A percentile compares a stretch with the other conserved stretches of the same genome.
phyloP scores from a whole-genome alignment of 192 early-diverging fungal species.

The Chytriomyces sp. region DNA sequence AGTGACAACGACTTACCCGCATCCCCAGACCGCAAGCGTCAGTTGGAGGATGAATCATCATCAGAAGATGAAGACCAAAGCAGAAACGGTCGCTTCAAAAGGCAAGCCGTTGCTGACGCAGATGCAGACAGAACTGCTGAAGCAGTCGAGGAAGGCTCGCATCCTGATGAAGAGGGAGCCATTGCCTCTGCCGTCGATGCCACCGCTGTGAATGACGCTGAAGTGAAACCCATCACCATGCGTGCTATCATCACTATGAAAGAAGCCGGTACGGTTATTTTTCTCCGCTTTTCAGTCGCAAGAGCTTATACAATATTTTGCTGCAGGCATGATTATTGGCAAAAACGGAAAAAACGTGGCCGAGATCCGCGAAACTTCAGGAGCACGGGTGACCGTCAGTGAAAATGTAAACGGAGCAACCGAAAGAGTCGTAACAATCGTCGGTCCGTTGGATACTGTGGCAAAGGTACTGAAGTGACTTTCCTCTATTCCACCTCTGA shows the following conservation, averaged over 20 bases:
- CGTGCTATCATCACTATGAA: slow-evolving; percentile 91
- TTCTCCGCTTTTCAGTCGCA: neutral
- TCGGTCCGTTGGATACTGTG: slow-evolving; percentile 48
- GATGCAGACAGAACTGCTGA: neutral
- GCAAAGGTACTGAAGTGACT: slow-evolving; percentile 29
- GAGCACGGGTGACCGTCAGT: slow-evolving; percentile 91
- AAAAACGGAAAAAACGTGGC: slow-evolving; percentile 85
- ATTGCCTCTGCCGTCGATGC: neutral
- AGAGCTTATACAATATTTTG: neutral
- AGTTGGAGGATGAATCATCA: slow-evolving; percentile 46
- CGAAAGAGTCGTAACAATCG: slow-evolving; percentile 70
- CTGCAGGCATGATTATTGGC: slow-evolving; percentile 63
- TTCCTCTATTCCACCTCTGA: neutral
- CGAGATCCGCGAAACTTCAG: slow-evolving; percentile 80
- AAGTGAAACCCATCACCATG: slow-evolving; percentile 61
- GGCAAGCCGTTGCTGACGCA: slow-evolving; percentile 39
- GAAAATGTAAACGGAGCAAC: slow-evolving; percentile 86
- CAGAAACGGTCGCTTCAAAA: slow-evolving; percentile 40
- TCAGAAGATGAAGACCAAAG: slow-evolving; percentile 31
- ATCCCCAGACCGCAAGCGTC: slow-evolving; percentile 52
- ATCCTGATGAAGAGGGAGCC: neutral
- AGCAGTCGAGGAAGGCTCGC: neutral
- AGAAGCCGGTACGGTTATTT: slow-evolving; percentile 72
- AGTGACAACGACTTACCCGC: slow-evolving; percentile 6
- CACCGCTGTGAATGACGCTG: slow-evolving; percentile 13